Evolutionary conservation across 2,329 filamentous ascomycete species (phyloP).

Genomic region (Fusarium begoniae): DNA sequence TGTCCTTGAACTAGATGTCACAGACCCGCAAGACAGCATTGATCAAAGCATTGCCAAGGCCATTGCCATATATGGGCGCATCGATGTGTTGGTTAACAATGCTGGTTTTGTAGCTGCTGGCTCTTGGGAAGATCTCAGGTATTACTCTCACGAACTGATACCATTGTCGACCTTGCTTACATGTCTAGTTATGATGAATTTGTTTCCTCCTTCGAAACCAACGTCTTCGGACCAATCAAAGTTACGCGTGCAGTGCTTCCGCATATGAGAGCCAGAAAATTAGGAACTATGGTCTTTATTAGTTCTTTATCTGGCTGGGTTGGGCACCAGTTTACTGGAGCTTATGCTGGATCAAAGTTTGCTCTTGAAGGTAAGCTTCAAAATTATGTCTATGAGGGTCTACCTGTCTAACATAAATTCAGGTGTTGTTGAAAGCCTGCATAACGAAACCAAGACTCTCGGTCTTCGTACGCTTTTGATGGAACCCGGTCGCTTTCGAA

Average conservation of each 20-base stretch:
- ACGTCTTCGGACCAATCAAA: slow-evolving; percentile 10
- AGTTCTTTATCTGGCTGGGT: slow-evolving; percentile 5
- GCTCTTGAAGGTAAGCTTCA: background rate
- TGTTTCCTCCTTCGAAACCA: slow-evolving; percentile 12
- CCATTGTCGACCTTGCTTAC: background rate
- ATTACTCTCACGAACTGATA: background rate
- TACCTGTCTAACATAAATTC: too few relatives aligned
- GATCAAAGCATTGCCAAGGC: slow-evolving; percentile 36
- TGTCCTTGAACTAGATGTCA: slow-evolving; percentile 45
- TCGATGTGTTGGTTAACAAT: slow-evolving; percentile 49
- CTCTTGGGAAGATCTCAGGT: slow-evolving; percentile 46
- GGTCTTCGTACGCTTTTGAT: slow-evolving; percentile 5
- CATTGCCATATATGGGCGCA: slow-evolving; percentile 44
- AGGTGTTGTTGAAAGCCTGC: slow-evolving; percentile 17
- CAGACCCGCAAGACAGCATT: slow-evolving; percentile 26
- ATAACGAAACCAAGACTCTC: background rate
- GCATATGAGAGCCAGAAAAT: background rate
- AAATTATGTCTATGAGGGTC: too few relatives aligned
- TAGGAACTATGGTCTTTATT: slow-evolving; percentile 11
- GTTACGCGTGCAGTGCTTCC: slow-evolving; percentile 8
- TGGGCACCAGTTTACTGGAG: slow-evolving; percentile 2
- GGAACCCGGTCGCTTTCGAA: slow-evolving; percentile 13
- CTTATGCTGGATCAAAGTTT: slow-evolving; percentile 13
- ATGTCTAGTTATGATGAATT: background rate
- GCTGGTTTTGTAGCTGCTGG: slow-evolving; percentile 44